Conservation (phyloP, 257 asterid species). For the Lycium barbarum region DNA sequence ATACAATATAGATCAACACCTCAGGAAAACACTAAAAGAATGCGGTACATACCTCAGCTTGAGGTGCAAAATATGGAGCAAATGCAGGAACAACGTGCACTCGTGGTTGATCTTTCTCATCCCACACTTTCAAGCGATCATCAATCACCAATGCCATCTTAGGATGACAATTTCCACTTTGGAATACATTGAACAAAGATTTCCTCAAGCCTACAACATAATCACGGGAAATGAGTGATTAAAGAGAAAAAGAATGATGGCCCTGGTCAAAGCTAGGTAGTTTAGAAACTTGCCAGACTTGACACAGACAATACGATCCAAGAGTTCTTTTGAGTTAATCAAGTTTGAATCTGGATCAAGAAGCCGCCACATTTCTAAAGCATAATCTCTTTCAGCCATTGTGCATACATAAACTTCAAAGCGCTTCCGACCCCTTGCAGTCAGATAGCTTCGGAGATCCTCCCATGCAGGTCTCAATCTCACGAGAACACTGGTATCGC, state of each 20-base stretch:
- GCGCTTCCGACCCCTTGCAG: slow-evolving; percentile 95
- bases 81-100: slow-evolving; percentile 99
- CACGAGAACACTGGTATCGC: slow-evolving; percentile 98
- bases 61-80: slow-evolving; percentile 97
- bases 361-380: slow-evolving; percentile 99
- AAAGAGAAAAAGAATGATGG: slow-evolving; percentile 25
- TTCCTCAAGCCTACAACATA: slow-evolving; percentile 68
- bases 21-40: neutral
- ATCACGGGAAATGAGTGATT: slow-evolving; percentile 5
- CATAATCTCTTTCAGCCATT: slow-evolving; percentile 99
- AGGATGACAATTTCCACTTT: slow-evolving; percentile 88
- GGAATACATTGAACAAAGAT: slow-evolving; percentile 88
- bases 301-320: slow-evolving; percentile 91
- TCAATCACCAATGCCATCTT: slow-evolving; percentile 98
- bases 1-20: slow-evolving; percentile 23
- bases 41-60: slow-evolving; percentile 75
- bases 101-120: slow-evolving; percentile 94
- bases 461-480: slow-evolving; percentile 99
- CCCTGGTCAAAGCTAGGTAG: neutral
- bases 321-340: slow-evolving; percentile 70
- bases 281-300: slow-evolving; percentile 72
- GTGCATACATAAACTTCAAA: slow-evolving; percentile 99
- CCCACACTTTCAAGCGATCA: slow-evolving; percentile 98
- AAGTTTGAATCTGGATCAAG: slow-evolving; percentile 95
- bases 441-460: slow-evolving; percentile 91